A percentile compares a stretch with the other conserved stretches of the same genome.
phyloP scores from a whole-genome alignment of 2,329 filamentous ascomycete genomes.

The Botrytis elliptica region DNA sequence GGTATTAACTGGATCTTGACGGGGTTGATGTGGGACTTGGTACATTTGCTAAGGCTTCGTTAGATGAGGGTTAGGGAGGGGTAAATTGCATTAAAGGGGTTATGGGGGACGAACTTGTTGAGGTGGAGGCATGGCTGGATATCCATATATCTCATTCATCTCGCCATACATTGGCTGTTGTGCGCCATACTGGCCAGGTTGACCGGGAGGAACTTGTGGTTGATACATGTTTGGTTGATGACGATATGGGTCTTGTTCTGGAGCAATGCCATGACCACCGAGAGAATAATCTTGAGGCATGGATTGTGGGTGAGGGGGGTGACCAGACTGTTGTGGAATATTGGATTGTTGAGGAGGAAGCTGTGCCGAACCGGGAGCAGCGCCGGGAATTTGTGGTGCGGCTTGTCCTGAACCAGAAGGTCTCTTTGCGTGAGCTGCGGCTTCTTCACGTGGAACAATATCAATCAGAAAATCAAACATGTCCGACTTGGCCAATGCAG shows the following conservation, averaged over 20 bases:
- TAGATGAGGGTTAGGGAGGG: slow-evolving; percentile 12
- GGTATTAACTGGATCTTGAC: slow-evolving; percentile 42
- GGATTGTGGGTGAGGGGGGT: slow-evolving; percentile 54
- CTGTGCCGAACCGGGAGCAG: slow-evolving; percentile 48
- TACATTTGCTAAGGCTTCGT: slow-evolving; percentile 41
- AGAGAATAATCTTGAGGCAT: slow-evolving; percentile 60
- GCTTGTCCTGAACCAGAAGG: slow-evolving; percentile 49
- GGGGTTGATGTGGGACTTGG: slow-evolving; percentile 42
- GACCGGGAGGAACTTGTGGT: slow-evolving; percentile 72
- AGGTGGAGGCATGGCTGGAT: slow-evolving; percentile 73
- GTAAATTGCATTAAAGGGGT: neutral
- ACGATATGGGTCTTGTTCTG: slow-evolving; percentile 73
- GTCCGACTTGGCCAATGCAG: slow-evolving; percentile 92
- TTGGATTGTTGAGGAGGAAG: slow-evolving; percentile 50
- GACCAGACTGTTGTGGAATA: slow-evolving; percentile 47
- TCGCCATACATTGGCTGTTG: slow-evolving; percentile 75
- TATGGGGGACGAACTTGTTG: slow-evolving; percentile 65
- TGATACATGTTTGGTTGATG: slow-evolving; percentile 78
- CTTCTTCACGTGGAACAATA: slow-evolving; percentile 95
- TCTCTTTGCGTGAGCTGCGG: slow-evolving; percentile 79
- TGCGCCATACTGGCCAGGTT: slow-evolving; percentile 72
- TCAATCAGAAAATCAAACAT: slow-evolving; percentile 99
- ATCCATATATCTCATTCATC: slow-evolving; percentile 83
- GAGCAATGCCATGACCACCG: slow-evolving; percentile 58
- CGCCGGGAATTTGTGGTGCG: slow-evolving; percentile 47